Conservation (phyloP, 176 grass and related monocot genomes). For the Juncus effusus region DNA sequence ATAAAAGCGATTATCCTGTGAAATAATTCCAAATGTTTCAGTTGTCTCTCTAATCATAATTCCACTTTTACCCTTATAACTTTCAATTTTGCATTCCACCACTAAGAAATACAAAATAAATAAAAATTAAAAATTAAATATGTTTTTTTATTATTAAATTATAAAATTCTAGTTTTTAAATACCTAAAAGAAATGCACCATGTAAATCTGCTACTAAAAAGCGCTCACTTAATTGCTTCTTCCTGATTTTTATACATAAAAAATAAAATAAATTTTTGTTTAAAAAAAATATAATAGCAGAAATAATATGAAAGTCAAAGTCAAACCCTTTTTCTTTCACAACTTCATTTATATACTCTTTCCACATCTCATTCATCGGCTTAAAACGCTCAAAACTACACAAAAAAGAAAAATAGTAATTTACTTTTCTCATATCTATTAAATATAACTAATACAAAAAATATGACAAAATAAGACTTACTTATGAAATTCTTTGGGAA, state of each 20-base stretch:
- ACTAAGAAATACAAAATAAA: constrained; percentile 36
- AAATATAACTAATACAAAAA: background rate
- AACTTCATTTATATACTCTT: constrained; percentile 60
- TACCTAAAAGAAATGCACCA: constrained; percentile 70
- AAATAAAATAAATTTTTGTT: constrained; percentile 25
- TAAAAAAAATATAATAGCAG: background rate
- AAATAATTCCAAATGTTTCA: constrained; percentile 87
- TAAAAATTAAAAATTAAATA: background rate
- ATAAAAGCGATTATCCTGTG: constrained; percentile 56
- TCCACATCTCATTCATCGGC: constrained; percentile 93
- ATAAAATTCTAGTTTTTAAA: constrained; percentile 1
- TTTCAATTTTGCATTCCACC: constrained; percentile 55
- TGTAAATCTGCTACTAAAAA: constrained; percentile 78
- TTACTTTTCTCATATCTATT: background rate
- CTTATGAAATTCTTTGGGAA: constrained; percentile 41
- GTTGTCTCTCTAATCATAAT: constrained; percentile 83
- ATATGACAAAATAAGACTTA: constrained; percentile 2
- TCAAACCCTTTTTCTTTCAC: constrained; percentile 40
- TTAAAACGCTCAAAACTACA: constrained; percentile 72
- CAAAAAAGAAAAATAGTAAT: background rate
- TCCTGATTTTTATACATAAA: constrained; percentile 36
- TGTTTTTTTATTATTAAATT: background rate
- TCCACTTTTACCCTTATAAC: constrained; percentile 57
- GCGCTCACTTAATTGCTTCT: constrained; percentile 56
- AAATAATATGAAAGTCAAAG: constrained; percentile 1